A percentile compares a stretch with the other conserved stretches of the same genome.
Evolutionary conservation across 257 asterid species (phyloP).

Genomic region (Nemophila menziesii): DNA sequence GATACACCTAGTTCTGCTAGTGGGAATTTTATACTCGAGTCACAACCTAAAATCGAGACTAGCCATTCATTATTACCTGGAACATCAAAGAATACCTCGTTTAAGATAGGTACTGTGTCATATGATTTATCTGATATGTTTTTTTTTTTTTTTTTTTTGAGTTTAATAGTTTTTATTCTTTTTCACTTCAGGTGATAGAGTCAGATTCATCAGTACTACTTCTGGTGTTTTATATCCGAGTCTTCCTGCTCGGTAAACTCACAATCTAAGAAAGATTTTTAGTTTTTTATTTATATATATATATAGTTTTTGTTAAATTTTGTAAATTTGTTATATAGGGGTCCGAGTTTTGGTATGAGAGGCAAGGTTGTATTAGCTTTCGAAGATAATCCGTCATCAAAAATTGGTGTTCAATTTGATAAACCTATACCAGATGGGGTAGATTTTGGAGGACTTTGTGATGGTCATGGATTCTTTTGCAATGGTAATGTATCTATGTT

Average conservation of each 20-base stretch:
- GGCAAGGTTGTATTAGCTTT: constrained; percentile 76
- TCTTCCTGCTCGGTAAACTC: constrained; percentile 38
- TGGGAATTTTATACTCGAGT: constrained; percentile 30
- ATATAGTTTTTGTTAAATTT: background rate
- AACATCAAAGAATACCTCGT: constrained; percentile 33
- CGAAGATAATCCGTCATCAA: constrained; percentile 65
- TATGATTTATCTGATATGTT: constrained; percentile 8
- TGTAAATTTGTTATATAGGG: constrained; percentile 38
- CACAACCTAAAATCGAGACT: constrained; percentile 35
- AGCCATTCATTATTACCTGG: constrained; percentile 25
- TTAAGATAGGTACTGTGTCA: constrained; percentile 37
- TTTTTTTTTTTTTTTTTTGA: constrained; percentile 6
- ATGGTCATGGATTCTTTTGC: constrained; percentile 90
- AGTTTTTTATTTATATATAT: too few species aligned
- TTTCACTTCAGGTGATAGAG: constrained; percentile 56
- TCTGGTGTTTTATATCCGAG: constrained; percentile 41
- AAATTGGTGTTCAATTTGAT: constrained; percentile 88
- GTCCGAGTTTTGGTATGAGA: constrained; percentile 68
- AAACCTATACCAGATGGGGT: constrained; percentile 70
- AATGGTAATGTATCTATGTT: constrained; percentile 35
- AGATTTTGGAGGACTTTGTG: constrained; percentile 86
- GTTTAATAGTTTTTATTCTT: constrained; percentile 9
- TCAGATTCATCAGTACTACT: constrained; percentile 59
- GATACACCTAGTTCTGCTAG: constrained; percentile 22
- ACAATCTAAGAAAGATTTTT: background rate